Conservation (phyloP, 2,329 filamentous ascomycete species). For the Coleophoma cylindrospora region DNA sequence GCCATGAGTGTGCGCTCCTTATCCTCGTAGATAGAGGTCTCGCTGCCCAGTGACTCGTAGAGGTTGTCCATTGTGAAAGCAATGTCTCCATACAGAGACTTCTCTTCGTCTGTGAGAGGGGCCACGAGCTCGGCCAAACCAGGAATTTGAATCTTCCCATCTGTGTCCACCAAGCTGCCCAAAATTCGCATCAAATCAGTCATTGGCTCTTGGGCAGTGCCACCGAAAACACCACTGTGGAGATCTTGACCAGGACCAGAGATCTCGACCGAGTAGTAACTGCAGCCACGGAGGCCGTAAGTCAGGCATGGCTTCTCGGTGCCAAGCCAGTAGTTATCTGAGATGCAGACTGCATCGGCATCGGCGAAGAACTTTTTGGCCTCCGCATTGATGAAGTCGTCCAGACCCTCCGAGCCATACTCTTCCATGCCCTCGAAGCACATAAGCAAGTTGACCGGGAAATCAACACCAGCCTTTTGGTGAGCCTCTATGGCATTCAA, state of each 20-base stretch:
- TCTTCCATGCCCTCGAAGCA: constrained; percentile 99
- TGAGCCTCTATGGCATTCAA: constrained; percentile 97
- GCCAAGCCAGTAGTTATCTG: constrained; percentile 99
- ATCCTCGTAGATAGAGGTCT: constrained; percentile 79
- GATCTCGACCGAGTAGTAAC: constrained; percentile 92
- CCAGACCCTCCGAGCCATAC: constrained; percentile 92
- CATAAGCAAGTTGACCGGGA: constrained; percentile 97
- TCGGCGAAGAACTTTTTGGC: constrained; percentile 94
- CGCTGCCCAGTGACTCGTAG: constrained; percentile 83
- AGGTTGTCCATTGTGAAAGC: constrained; percentile 95
- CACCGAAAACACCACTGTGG: constrained; percentile 95
- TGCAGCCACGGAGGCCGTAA: constrained; percentile 94
- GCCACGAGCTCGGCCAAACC: constrained; percentile 92
- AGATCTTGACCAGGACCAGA: constrained; percentile 89
- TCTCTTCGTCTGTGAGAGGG: constrained; percentile 80
- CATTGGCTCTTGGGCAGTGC: constrained; percentile 97
- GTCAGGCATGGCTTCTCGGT: constrained; percentile 98
- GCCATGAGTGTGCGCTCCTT: constrained; percentile 94
- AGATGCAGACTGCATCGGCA: constrained; percentile 94
- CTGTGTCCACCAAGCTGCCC: constrained; percentile 76
- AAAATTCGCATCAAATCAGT: constrained; percentile 85
- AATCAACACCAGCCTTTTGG: constrained; percentile 87
- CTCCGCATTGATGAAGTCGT: constrained; percentile 89
- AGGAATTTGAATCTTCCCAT: constrained; percentile 92
- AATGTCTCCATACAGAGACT: constrained; percentile 81